Evolutionary conservation across 495 filamentous ascomycete genomes (phyloP).

Genomic region (Daldinia decipiens): DNA sequence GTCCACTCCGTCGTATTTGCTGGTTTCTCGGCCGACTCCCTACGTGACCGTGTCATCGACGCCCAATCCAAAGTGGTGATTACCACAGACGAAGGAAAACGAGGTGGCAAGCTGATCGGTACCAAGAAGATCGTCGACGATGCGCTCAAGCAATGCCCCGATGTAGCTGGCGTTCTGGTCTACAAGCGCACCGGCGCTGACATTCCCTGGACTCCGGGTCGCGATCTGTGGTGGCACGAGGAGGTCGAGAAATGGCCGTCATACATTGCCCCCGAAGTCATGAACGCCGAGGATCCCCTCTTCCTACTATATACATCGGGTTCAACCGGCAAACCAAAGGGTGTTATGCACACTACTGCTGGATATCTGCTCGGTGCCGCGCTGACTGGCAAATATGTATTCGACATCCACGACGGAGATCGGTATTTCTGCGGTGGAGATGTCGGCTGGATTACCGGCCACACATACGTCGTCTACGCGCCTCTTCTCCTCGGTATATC

Average conservation of each 20-base stretch:
- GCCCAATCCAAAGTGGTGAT: constrained; percentile 91
- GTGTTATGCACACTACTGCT: constrained; percentile 96
- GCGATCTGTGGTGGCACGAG: constrained; percentile 98
- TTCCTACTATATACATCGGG: constrained; percentile 99
- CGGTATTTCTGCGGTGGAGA: constrained; percentile 97
- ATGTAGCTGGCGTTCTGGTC: constrained; percentile 84
- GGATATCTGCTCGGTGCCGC: constrained; percentile 95
- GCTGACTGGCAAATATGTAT: constrained; percentile 95
- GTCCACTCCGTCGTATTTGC: constrained; percentile 99
- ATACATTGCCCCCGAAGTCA: constrained; percentile 85
- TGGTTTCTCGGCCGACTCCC: constrained; percentile 96
- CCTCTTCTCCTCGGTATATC: constrained; percentile 91
- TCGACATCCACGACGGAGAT: constrained; percentile 95
- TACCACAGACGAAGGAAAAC: constrained; percentile 96
- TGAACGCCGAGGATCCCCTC: constrained; percentile 94
- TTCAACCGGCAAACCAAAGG: constrained; percentile 98
- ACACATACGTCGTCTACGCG: constrained; percentile 98
- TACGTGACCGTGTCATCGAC: constrained; percentile 94
- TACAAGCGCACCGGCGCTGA: constrained; percentile 96
- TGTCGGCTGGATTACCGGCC: constrained; percentile 99
- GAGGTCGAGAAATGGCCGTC: constrained; percentile 94
- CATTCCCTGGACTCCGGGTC: constrained; percentile 86
- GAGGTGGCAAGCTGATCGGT: constrained; percentile 95
- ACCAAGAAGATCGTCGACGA: constrained; percentile 99
- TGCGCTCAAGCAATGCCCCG: constrained; percentile 95